A percentile compares a stretch with the other conserved stretches of the same genome.
Conservation (phyloP, 495 filamentous ascomycete genomes). For the Oleoguttula mirabilis region DNA sequence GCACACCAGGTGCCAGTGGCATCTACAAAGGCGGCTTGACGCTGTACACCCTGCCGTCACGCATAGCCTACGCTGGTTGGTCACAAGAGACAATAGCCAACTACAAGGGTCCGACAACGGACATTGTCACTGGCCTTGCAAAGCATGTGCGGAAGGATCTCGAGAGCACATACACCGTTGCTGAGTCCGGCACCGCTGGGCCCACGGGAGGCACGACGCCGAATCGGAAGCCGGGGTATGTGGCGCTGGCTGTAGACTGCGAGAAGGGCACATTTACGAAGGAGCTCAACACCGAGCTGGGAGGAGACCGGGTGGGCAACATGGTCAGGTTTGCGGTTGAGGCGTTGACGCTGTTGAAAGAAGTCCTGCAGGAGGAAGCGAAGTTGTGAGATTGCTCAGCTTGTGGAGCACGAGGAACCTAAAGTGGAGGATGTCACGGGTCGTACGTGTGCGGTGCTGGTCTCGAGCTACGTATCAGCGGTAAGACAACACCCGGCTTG, state of each 20-base stretch:
- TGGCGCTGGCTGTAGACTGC: slow-evolving; percentile 44
- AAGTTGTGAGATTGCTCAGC: slow-evolving; percentile 33
- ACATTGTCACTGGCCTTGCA: slow-evolving; percentile 43
- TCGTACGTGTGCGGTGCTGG: no score
- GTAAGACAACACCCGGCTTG: no score
- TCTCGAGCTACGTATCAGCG: no score
- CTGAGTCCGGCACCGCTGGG: slow-evolving; percentile 52
- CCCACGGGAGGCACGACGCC: slow-evolving; percentile 44
- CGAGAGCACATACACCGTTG: slow-evolving; percentile 42
- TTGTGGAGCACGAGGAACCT: no score
- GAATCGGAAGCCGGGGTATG: slow-evolving; percentile 50
- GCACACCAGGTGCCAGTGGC: slow-evolving; percentile 41
- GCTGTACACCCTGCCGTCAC: slow-evolving; percentile 49
- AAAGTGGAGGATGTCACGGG: no score
- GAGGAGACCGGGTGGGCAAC: slow-evolving; percentile 42
- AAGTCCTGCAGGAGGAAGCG: slow-evolving; percentile 41
- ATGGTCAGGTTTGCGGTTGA: slow-evolving; percentile 52
- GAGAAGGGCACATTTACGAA: slow-evolving; percentile 37
- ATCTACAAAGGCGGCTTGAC: slow-evolving; percentile 51
- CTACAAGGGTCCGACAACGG: slow-evolving; percentile 47
- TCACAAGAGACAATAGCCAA: slow-evolving; percentile 36
- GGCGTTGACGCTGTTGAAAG: slow-evolving; percentile 42
- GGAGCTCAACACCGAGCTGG: slow-evolving; percentile 43
- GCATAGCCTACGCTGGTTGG: slow-evolving; percentile 49
- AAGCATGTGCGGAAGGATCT: slow-evolving; percentile 41